These are phyloP conservation scores for Coemansia sp. DNA, from an alignment of 192 early-diverging fungal species.

Conservation along the genomic window DNA sequence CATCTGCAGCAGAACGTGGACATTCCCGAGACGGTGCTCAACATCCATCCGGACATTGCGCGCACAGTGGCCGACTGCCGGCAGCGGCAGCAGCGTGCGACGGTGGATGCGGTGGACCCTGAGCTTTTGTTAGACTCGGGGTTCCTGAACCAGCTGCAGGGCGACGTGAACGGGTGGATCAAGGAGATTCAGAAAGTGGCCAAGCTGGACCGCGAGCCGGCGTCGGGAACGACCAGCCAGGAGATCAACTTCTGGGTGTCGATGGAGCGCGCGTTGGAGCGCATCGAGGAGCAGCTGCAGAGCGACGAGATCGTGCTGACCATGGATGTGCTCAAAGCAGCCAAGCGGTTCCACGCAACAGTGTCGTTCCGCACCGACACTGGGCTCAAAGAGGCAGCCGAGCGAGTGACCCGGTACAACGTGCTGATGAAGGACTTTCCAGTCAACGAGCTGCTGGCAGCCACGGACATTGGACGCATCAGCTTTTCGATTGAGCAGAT, in stretches of 20 bases:
- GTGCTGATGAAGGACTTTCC: conserved; percentile 99
- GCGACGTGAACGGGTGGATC: conserved; percentile 97
- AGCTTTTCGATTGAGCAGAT: conserved; percentile 73
- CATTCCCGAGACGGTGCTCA: conserved; percentile 89
- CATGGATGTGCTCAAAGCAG: conserved; percentile 90
- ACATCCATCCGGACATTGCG: conserved; percentile 81
- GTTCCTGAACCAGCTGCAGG: conserved; percentile 92
- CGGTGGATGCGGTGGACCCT: conserved; percentile 72
- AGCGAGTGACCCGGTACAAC: conserved; percentile 92
- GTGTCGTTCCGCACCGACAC: conserved; percentile 97
- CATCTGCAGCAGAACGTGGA: conserved; percentile 98
- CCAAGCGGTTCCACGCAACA: conserved; percentile 98
- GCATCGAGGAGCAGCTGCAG: conserved; percentile 93
- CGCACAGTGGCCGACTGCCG: conserved; percentile 69
- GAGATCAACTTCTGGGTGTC: conserved; percentile 99
- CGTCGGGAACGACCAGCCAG: conserved; percentile 88
- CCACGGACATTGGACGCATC: conserved; percentile 87
- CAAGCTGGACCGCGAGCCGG: conserved; percentile 87
- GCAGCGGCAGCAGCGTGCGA: conserved; percentile 61
- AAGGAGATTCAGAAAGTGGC: conserved; percentile 99
- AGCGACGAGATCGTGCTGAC: conserved; percentile 88
- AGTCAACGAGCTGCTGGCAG: conserved; percentile 91
- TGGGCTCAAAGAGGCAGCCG: conserved; percentile 91
- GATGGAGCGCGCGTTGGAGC: conserved; percentile 91
- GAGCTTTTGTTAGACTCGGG: conserved; percentile 74